Base-by-base conservation (phyloP, 2,329 filamentous ascomycete species). In the Fusarium fracticaudum region DNA sequence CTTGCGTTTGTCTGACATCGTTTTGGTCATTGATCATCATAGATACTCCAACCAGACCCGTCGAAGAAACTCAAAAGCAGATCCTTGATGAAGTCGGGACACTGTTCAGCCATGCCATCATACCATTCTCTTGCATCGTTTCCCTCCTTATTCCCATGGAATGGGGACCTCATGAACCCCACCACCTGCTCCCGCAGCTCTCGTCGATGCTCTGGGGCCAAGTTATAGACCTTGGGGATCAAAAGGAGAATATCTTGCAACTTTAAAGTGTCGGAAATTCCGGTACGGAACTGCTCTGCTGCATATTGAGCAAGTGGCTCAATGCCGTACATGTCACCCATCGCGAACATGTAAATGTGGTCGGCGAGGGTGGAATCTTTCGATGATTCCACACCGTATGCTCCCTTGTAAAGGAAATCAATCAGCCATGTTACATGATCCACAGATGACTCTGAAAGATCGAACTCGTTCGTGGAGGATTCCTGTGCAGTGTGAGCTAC, bases 311-410 rank as follows among this genome's bases (percentile, higher is more conserved):
- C 12, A 9, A 69, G 58, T 4, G 31, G 53, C 11, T 44, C 4
- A 9, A 72, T 54, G 11, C 41, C 15, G 47, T 66, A 73, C 37
- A 57, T 58, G 35, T 66, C 55, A 17, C 57, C 65, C 8, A 73
- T 26, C 8, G 53, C 15, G 37, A 60, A 61, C 64, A 72, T 63
- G 12, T n/a, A 8, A 5, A 31, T 24, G 40, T 73, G 57, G 20
- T 61, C 22, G 1, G 26, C 40, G 24, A 72, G 51, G 14, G 44
- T 4, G 4, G 43, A 12, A 12, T 11, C 12, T 12, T 35, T 20
- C 2, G 31, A 17, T n/a, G 54, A 20, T 6, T 26, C 33, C 0
- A 35, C 14, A 35, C 33, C 9, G 14, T 57, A 18, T 8, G 24
- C 4, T 43, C 53, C 58, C 5, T 17, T 57, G n/a, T 69, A 73